These are phyloP conservation scores for Pythium coloratum DNA, from an alignment of 352 stramenopile genomes.

Conservation along the genomic window DNA sequence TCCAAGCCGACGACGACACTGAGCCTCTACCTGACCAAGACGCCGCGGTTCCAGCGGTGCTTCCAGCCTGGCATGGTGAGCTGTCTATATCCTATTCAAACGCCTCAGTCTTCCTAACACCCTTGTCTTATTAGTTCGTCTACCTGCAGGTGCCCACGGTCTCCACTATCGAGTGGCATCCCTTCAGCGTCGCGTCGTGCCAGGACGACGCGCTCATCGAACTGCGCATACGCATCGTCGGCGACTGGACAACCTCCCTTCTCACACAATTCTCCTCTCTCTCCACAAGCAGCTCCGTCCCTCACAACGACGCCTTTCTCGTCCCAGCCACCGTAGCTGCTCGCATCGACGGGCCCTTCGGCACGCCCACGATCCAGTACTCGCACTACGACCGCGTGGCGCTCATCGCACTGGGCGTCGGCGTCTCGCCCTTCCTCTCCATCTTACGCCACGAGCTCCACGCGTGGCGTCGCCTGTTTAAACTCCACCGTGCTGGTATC, in stretches of 20 bases:
- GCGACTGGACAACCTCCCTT: conserved; percentile 43
- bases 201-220: conserved; percentile 41
- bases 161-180: conserved; percentile 71
- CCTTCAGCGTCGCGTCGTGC: conserved; percentile 69
- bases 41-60: conserved; percentile 22
- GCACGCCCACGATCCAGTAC: conserved; percentile 29
- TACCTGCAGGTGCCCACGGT: conserved; percentile 63
- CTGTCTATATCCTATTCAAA: neutral
- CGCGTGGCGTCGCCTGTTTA: conserved; percentile 20
- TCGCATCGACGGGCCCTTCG: conserved; percentile 38
- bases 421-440: conserved; percentile 47
- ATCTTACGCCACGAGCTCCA: conserved; percentile 45
- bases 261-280: neutral
- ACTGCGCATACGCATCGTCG: conserved; percentile 43
- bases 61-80: conserved; percentile 42
- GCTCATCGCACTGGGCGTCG: conserved; percentile 39
- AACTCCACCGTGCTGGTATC: neutral
- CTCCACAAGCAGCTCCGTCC: neutral
- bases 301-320: neutral
- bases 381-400: conserved; percentile 32
- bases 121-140: conserved; percentile 37
- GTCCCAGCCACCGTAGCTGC: neutral
- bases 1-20: conserved; percentile 13
- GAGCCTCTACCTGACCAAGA: conserved; percentile 37
- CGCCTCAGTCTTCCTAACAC: neutral